phyloP scores from a whole-genome alignment of 2,329 filamentous ascomycete species.

The Aphanocladium album region DNA sequence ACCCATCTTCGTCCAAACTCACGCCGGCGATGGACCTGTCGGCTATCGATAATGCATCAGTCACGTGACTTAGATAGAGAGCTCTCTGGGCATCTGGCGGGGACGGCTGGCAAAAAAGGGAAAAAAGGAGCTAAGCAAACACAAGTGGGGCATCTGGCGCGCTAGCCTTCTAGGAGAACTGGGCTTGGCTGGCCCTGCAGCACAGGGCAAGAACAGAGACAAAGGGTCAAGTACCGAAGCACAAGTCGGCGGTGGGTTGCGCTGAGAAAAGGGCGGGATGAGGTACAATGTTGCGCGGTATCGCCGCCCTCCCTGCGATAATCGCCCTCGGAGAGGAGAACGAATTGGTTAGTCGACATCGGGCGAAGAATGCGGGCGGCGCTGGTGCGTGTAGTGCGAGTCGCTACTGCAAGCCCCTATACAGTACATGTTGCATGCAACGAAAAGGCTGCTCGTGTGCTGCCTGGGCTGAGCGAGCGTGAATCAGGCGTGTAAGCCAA shows the following conservation, averaged over 20 bases:
- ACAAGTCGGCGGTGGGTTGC: neutral
- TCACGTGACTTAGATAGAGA: neutral
- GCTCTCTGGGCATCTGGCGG: conserved; percentile 2
- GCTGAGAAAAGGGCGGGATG: no score
- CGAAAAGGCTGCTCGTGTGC: conserved; percentile 5
- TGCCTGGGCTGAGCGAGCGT: no score
- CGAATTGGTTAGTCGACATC: neutral
- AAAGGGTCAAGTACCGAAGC: neutral
- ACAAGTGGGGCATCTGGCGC: neutral
- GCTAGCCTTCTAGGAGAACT: neutral
- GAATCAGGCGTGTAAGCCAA: no score
- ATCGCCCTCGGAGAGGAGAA: neutral
- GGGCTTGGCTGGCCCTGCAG: neutral
- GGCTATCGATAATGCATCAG: neutral
- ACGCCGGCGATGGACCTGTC: neutral
- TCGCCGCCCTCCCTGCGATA: neutral
- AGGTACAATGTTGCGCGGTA: neutral
- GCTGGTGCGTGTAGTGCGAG: neutral
- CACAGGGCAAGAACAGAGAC: neutral
- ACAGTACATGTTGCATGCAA: neutral
- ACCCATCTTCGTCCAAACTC: neutral
- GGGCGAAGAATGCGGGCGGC: neutral
- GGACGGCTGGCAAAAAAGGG: neutral
- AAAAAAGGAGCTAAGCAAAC: neutral
- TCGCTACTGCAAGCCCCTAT: neutral